phyloP scores from a whole-genome alignment of 768 basidiomycete species.

The Cantharellus cinnabarinus region DNA sequence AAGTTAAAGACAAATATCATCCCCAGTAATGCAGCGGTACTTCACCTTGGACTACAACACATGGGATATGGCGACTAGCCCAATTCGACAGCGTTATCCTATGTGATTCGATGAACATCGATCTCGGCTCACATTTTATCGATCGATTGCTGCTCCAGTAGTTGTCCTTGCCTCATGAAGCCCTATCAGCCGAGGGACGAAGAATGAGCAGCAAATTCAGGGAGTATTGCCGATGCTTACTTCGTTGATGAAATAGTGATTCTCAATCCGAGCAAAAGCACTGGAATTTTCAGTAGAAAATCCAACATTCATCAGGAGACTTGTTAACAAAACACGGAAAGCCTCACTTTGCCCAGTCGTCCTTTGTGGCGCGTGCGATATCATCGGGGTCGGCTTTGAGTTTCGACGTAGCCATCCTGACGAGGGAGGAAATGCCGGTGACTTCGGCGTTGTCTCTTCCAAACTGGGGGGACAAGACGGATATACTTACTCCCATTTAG shows the following conservation, averaged over 20 bases:
- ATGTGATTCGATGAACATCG: background rate
- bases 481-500: constrained; percentile 66
- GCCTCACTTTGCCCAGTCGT: constrained; percentile 54
- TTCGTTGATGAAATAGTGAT: constrained; percentile 75
- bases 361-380: constrained; percentile 46
- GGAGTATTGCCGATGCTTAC: constrained; percentile 19
- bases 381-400: constrained; percentile 48
- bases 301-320: background rate
- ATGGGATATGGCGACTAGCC: constrained; percentile 67
- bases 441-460: background rate
- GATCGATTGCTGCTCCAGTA: constrained; percentile 64
- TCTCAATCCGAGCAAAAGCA: constrained; percentile 75
- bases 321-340: background rate
- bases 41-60: constrained; percentile 52
- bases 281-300: constrained; percentile 20
- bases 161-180: constrained; percentile 75
- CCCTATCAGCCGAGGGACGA: constrained; percentile 16
- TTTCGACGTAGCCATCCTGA: constrained; percentile 66
- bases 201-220: constrained; percentile 17
- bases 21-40: background rate
- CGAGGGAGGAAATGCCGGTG: background rate
- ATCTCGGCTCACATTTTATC: constrained; percentile 52
- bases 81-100: background rate
- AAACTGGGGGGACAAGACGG: background rate
- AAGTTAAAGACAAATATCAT: background rate